phyloP scores from a whole-genome alignment of 208 protist genomes.

The Balamuthia mandrillaris region DNA sequence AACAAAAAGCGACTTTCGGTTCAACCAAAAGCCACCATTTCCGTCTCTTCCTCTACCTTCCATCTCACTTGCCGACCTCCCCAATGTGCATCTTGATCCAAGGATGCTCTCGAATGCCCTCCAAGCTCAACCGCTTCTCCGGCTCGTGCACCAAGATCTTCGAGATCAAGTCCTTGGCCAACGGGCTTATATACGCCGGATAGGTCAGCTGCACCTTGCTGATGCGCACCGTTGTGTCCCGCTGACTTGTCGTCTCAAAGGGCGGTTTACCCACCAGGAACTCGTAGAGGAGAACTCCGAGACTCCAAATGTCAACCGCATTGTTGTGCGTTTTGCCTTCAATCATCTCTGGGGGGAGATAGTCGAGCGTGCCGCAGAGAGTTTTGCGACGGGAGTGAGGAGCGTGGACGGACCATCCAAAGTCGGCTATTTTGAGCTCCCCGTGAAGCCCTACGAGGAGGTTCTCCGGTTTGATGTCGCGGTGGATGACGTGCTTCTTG shows the following conservation, averaged over 20 bases:
- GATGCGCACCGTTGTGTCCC: conserved; percentile 86
- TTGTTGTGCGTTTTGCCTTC: conserved; percentile 76
- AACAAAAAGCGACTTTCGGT: no score
- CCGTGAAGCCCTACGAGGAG: conserved; percentile 63
- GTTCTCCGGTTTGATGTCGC: conserved; percentile 70
- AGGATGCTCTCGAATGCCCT: not conserved
- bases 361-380: conserved; percentile 93
- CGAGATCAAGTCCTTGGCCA: not conserved
- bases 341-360: conserved; percentile 98
- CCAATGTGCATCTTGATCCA: not conserved
- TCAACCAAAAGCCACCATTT: no score
- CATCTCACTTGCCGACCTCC: no score
- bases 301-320: conserved; percentile 86
- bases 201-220: conserved; percentile 12
- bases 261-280: conserved; percentile 90
- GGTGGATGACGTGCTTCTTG: conserved; percentile 93
- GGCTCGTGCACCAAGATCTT: not conserved
- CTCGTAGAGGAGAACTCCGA: conserved; percentile 96
- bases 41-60: no score
- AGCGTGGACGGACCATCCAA: conserved; percentile 97
- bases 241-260: conserved; percentile 83
- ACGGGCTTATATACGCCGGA: not conserved
- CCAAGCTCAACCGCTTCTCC: not conserved
- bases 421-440: conserved; percentile 98
- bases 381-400: conserved; percentile 71